A percentile compares a stretch with the other conserved stretches of the same genome.
Evolutionary conservation across 768 basidiomycete species (phyloP).

Genomic region (Piloderma croceum): DNA sequence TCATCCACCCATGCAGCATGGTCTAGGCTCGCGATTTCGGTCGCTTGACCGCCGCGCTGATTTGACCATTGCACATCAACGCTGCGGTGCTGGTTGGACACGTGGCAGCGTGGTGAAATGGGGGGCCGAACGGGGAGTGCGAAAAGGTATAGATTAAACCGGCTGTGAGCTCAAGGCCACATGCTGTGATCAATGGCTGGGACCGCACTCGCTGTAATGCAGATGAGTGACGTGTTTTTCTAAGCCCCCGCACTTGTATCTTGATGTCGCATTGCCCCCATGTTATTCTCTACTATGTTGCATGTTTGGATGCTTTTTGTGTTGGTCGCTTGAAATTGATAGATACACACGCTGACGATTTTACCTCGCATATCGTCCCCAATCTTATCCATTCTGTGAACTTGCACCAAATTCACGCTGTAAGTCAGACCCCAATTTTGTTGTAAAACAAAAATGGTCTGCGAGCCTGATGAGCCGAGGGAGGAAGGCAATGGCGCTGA

Average conservation of each 20-base stretch:
- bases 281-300: too few species aligned
- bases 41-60: conserved; percentile 80
- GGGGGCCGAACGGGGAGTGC: conserved; percentile 97
- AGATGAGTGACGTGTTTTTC: too few species aligned
- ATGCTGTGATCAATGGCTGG: too few species aligned
- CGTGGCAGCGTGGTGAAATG: conserved; percentile 91
- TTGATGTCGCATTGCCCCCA: conserved; percentile 57
- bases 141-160: too few species aligned
- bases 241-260: too few species aligned
- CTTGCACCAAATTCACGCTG: conserved; percentile 18
- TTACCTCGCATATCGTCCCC: conserved; percentile 44
- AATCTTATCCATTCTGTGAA: conserved; percentile 12
- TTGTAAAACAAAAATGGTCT: conserved; percentile 84
- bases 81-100: conserved; percentile 77
- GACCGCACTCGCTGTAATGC: conserved; percentile 67
- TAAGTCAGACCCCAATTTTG: conserved; percentile 82
- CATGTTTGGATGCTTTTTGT: too few species aligned
- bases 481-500: conserved; percentile 71
- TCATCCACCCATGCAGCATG: conserved; percentile 73
- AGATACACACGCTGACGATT: too few species aligned
- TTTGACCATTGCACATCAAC: conserved; percentile 46
- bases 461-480: conserved; percentile 85
- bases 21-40: too few species aligned
- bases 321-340: too few species aligned
- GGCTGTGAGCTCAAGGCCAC: too few species aligned